Conservation (phyloP, 176 grass and related monocot species). For the Oryza nivara region DNA sequence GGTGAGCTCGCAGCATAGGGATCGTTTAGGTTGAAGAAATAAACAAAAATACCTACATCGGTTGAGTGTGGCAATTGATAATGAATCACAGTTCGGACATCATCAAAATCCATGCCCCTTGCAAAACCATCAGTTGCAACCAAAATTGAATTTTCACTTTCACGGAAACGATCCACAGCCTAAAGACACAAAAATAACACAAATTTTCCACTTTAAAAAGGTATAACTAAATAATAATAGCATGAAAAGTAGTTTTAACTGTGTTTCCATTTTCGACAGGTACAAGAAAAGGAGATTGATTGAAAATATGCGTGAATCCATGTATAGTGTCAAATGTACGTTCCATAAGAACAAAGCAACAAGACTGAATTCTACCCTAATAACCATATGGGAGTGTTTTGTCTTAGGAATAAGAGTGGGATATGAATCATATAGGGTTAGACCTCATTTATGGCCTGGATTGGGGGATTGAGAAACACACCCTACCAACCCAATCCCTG, state of each 20-base stretch:
- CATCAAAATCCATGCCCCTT: conserved; percentile 88
- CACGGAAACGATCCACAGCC: conserved; percentile 92
- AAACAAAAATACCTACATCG: conserved; percentile 60
- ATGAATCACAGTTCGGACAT: conserved; percentile 90
- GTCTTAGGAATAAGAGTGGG: not conserved
- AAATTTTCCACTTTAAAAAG: conserved; percentile 25
- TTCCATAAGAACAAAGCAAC: not conserved
- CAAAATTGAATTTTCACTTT: conserved; percentile 65
- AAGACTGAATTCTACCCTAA: conserved; percentile 11
- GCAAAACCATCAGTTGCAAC: conserved; percentile 91
- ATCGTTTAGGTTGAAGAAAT: conserved; percentile 19
- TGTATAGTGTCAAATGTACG: not conserved
- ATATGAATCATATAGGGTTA: not conserved
- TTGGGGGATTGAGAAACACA: not conserved
- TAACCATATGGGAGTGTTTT: not conserved
- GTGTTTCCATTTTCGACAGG: not conserved
- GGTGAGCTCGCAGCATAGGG: conserved; percentile 15
- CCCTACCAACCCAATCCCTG: not conserved
- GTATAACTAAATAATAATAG: conserved; percentile 1
- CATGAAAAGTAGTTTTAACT: not conserved
- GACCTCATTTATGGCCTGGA: not conserved
- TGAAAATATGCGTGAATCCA: conserved; percentile 13
- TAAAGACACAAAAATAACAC: conserved; percentile 37
- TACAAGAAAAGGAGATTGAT: not conserved
- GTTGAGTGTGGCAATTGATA: conserved; percentile 91